A percentile compares a stretch with the other conserved stretches of the same genome.
phyloP scores from a whole-genome alignment of 306 rosid genomes.

The Trifolium dubium region DNA sequence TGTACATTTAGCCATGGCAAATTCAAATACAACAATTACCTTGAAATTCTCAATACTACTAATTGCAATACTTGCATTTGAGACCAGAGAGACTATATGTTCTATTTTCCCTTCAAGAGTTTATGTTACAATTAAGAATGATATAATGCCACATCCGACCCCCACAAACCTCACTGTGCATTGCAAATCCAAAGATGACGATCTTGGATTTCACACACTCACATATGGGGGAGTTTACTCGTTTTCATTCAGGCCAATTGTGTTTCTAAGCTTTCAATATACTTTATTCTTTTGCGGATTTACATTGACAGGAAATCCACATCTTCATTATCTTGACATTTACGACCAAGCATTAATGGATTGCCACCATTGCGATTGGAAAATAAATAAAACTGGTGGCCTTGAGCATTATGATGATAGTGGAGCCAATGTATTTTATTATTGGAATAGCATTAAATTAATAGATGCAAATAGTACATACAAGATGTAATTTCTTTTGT shows the following conservation, averaged over 20 bases:
- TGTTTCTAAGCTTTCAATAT: neutral
- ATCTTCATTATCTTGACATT: neutral
- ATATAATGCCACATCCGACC: neutral
- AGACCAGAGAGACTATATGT: neutral
- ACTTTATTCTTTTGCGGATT: neutral
- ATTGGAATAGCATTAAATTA: too few species aligned
- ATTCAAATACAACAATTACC: neutral
- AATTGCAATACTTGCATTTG: neutral
- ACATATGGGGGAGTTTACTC: neutral
- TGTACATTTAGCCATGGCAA: neutral
- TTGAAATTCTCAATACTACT: neutral
- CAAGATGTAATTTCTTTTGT: too few species aligned
- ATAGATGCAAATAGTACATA: too few species aligned
- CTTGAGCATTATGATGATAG: too few species aligned
- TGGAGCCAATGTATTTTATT: too few species aligned
- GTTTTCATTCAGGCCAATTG: neutral
- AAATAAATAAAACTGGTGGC: neutral
- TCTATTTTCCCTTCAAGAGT: neutral
- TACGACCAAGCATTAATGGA: neutral
- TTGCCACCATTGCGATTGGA: neutral
- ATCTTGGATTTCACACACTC: neutral
- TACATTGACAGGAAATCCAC: neutral
- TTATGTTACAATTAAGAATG: neutral
- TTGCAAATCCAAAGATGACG: neutral
- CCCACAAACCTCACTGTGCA: neutral